A percentile compares a stretch with the other conserved stretches of the same genome.
Evolutionary conservation across 768 basidiomycete species (phyloP).

Genomic region (Phanerochaete carnosa): DNA sequence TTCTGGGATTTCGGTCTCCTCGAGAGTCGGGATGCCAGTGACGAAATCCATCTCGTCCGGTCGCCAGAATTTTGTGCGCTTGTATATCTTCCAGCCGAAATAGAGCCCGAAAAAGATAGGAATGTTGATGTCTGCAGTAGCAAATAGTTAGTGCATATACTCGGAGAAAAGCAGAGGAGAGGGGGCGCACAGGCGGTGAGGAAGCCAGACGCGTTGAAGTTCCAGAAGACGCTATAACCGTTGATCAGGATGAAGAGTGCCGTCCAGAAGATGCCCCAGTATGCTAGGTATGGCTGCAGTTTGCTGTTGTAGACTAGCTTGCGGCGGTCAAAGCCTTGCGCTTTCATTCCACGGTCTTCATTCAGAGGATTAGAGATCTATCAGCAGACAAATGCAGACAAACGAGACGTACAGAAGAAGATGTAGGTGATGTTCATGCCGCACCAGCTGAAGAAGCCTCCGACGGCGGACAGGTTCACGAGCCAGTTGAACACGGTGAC

Average conservation of each 20-base stretch:
- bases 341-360: slow-evolving; percentile 56
- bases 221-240: slow-evolving; percentile 60
- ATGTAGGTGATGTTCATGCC: slow-evolving; percentile 70
- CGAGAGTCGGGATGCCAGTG: slow-evolving; percentile 64
- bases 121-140: slow-evolving; percentile 38
- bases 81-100: slow-evolving; percentile 41
- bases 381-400: neutral
- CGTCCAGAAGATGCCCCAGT: slow-evolving; percentile 70
- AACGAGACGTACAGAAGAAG: slow-evolving; percentile 51
- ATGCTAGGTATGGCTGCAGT: slow-evolving; percentile 65
- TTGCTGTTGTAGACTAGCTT: slow-evolving; percentile 59
- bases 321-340: slow-evolving; percentile 60
- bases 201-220: slow-evolving; percentile 53
- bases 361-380: neutral
- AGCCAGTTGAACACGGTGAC: slow-evolving; percentile 62
- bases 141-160: neutral
- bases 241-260: slow-evolving; percentile 56
- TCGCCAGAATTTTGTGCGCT: slow-evolving; percentile 45
- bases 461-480: slow-evolving; percentile 62
- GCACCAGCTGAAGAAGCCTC: slow-evolving; percentile 68
- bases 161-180: neutral
- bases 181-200: slow-evolving; percentile 39
- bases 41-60: slow-evolving; percentile 69
- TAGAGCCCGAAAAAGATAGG: slow-evolving; percentile 46
- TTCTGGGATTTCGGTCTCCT: slow-evolving; percentile 63